Evolutionary conservation across 164 flowering plant species (phyloP).

Genomic region (Cinnamomum chago): DNA sequence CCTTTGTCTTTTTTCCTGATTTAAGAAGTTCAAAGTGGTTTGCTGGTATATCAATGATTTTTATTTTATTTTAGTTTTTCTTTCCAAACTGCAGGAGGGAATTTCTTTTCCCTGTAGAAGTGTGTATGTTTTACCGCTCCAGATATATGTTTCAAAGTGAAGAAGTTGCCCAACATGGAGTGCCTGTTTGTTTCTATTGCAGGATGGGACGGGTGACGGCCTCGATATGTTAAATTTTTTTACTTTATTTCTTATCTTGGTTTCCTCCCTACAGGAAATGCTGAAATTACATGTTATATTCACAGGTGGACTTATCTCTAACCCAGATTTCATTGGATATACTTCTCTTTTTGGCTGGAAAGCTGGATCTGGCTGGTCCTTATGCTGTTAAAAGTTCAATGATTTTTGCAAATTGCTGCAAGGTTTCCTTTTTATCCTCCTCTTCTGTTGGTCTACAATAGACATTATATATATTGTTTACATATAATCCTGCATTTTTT

Average conservation of each 20-base stretch:
- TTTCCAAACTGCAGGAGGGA: conserved; percentile 58
- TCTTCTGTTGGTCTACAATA: conserved; percentile 2
- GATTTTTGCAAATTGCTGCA: conserved; percentile 73
- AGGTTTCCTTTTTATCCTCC: conserved; percentile 39
- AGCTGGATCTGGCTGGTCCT: conserved; percentile 83
- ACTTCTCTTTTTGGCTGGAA: conserved; percentile 68
- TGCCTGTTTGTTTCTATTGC: conserved; percentile 48
- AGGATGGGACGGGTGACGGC: conserved; percentile 50
- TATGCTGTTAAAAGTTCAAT: conserved; percentile 57
- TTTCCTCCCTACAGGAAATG: background rate
- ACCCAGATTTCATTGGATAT: conserved; percentile 79
- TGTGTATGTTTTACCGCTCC: conserved; percentile 47
- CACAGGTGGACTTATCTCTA: conserved; percentile 58
- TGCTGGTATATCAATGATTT: background rate
- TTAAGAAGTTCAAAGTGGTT: background rate
- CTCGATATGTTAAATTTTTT: background rate
- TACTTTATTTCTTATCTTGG: background rate
- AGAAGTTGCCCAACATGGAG: conserved; percentile 26
- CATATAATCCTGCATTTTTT: background rate
- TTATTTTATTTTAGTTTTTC: background rate
- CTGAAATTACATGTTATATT: conserved; percentile 14
- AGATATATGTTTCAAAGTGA: conserved; percentile 26
- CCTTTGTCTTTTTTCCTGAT: background rate
- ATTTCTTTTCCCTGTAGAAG: conserved; percentile 57
- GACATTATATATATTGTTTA: background rate